Percentiles rank a stretch among this genome's conserved stretches.
These are phyloP conservation scores for Trichoderma simmonsii DNA, from an alignment of 2,329 filamentous ascomycete species.

Conservation along the genomic window DNA sequence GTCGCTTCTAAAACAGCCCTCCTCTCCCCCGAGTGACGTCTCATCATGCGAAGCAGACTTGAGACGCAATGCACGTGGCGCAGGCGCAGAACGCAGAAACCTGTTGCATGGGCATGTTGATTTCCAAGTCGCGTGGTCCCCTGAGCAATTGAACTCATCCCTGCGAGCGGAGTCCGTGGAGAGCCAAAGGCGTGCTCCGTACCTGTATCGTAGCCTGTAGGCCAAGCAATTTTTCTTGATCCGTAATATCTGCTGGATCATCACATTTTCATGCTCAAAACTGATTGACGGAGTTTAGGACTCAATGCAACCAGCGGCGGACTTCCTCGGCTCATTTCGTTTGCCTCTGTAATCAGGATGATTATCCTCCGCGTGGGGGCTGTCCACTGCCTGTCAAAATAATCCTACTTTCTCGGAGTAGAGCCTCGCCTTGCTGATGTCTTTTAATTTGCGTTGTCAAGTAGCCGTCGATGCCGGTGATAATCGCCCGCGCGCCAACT, in stretches of 20 bases:
- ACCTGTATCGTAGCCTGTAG: neutral
- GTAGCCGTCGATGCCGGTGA: neutral
- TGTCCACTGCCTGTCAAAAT: neutral
- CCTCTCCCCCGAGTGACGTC: neutral
- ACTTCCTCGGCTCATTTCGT: neutral
- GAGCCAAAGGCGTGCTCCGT: neutral
- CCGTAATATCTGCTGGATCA: neutral
- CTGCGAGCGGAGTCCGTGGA: neutral
- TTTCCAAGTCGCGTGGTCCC: neutral
- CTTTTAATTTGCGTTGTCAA: neutral
- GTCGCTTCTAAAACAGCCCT: neutral
- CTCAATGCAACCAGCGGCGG: neutral
- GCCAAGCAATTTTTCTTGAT: neutral
- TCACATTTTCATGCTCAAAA: neutral
- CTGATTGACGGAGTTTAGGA: neutral
- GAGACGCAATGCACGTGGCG: conserved; percentile 10
- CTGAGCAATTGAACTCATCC: neutral
- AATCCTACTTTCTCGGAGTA: neutral
- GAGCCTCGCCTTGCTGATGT: neutral
- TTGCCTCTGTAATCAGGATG: neutral
- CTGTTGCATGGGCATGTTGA: neutral
- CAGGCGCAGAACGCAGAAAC: neutral
- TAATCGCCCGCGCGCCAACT: neutral
- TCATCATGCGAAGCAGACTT: conserved; percentile 14
- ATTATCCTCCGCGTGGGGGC: conserved; percentile 10